A percentile compares a stretch with the other conserved stretches of the same genome.
Conservation (phyloP, 2,329 filamentous ascomycete genomes). For the Madurella mycetomatis region DNA sequence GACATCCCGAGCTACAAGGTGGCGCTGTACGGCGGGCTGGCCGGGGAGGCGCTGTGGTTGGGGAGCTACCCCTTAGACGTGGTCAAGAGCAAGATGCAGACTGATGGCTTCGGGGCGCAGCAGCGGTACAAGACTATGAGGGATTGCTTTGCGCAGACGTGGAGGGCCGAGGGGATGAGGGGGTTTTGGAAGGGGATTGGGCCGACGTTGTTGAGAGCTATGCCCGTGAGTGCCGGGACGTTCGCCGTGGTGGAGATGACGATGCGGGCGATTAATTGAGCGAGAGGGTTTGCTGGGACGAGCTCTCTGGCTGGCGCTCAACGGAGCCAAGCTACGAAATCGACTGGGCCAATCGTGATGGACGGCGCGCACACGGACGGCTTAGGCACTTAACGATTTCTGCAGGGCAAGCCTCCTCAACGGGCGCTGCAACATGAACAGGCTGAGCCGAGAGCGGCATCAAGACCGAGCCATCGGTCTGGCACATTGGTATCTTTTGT, state of each 20-base stretch:
- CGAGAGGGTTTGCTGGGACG: not conserved
- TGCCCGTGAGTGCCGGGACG: conserved; percentile 97
- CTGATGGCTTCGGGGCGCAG: conserved; percentile 74
- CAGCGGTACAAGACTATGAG: conserved; percentile 77
- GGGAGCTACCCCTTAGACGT: conserved; percentile 94
- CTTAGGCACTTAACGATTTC: conserved; percentile 2
- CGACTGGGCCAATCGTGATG: not conserved
- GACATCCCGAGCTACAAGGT: conserved; percentile 82
- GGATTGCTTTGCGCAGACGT: conserved; percentile 84
- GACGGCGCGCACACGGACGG: not conserved
- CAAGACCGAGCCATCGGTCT: not conserved
- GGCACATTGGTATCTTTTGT: conserved; percentile 2
- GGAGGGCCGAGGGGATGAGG: conserved; percentile 65
- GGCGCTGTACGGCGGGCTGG: conserved; percentile 85
- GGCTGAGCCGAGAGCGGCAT: not conserved
- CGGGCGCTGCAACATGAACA: not conserved
- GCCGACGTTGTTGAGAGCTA: conserved; percentile 85
- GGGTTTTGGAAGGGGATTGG: conserved; percentile 96
- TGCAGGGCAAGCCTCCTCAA: not conserved
- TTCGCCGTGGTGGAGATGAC: conserved; percentile 78
- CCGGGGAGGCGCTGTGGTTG: conserved; percentile 91
- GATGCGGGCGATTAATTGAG: conserved; percentile 54
- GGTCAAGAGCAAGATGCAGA: conserved; percentile 99
- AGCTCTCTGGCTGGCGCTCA: not conserved
- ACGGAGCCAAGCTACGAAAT: not conserved